These are phyloP conservation scores for Exophiala lecanii-corni DNA, from an alignment of 2,329 filamentous ascomycete species.

Conservation along the genomic window DNA sequence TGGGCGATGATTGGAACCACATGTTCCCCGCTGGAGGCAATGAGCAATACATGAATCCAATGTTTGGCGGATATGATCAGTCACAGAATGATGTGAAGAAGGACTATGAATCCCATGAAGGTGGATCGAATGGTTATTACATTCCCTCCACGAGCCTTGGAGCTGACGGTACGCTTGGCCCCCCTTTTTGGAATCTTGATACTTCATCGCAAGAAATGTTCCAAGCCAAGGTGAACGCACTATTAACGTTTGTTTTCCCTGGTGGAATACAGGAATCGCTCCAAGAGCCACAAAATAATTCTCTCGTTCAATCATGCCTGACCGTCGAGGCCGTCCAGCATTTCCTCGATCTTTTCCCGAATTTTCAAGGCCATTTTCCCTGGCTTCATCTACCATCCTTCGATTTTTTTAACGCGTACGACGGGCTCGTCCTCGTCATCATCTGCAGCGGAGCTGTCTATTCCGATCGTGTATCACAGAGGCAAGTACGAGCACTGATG, in stretches of 20 bases:
- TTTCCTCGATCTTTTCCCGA: constrained; percentile 66
- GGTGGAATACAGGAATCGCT: constrained; percentile 54
- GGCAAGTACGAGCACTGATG: constrained; percentile 64
- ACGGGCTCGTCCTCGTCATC: constrained; percentile 64
- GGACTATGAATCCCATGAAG: constrained; percentile 47
- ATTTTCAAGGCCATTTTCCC: constrained; percentile 70
- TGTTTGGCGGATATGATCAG: constrained; percentile 65
- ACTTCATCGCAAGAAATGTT: constrained; percentile 49
- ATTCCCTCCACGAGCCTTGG: constrained; percentile 43
- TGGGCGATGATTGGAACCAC: constrained; percentile 65
- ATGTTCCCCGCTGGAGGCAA: constrained; percentile 73
- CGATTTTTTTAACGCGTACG: constrained; percentile 60
- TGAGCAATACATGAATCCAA: constrained; percentile 59
- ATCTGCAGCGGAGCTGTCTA: constrained; percentile 72
- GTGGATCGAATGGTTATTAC: constrained; percentile 45
- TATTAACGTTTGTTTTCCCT: constrained; percentile 55
- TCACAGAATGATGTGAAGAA: constrained; percentile 56
- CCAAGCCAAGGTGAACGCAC: constrained; percentile 41
- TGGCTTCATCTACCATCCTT: constrained; percentile 69
- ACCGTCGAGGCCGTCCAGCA: constrained; percentile 65
- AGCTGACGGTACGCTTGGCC: constrained; percentile 44
- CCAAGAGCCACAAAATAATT: constrained; percentile 51
- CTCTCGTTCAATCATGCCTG: constrained; percentile 49
- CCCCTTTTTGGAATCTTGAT: constrained; percentile 42
- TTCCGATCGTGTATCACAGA: constrained; percentile 57